Percentiles rank a stretch among this genome's conserved stretches.
Conservation (phyloP, 352 stramenopile genomes). For the Blastocystis sp. region DNA sequence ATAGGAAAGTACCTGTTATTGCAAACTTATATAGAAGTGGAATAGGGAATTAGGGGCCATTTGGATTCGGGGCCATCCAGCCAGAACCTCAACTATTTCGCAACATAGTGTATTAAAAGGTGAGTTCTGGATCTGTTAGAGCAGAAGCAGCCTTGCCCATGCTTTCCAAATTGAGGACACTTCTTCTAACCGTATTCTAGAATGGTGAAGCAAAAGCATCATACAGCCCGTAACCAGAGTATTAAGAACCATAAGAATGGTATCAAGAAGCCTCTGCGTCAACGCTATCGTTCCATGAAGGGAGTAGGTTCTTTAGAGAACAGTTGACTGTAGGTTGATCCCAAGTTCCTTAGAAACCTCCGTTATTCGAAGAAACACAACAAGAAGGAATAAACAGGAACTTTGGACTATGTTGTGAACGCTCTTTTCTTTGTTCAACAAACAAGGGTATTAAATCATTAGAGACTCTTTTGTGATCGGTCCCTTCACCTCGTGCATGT, state of each 20-base stretch:
- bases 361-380: slow-evolving; percentile 16
- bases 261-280: slow-evolving; percentile 81
- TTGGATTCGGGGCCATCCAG: background rate
- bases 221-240: slow-evolving; percentile 81
- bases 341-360: slow-evolving; percentile 71
- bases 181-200: background rate
- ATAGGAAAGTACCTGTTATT: background rate
- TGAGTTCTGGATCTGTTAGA: background rate
- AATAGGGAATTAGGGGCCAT: background rate
- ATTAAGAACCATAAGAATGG: slow-evolving; percentile 82
- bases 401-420: background rate
- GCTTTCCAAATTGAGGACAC: background rate
- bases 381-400: slow-evolving; percentile 7
- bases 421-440: background rate
- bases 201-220: slow-evolving; percentile 77
- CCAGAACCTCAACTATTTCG: background rate
- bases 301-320: slow-evolving; percentile 69
- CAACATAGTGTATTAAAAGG: background rate
- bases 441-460: background rate
- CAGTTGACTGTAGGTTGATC: slow-evolving; percentile 71
- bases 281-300: slow-evolving; percentile 77
- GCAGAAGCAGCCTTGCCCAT: background rate
- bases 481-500: slow-evolving; percentile 85
- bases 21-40: background rate
- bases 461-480: slow-evolving; percentile 69